Evolutionary conservation across 768 basidiomycete genomes (phyloP), one percentile per base, ranked within the genome.

Genomic region (Trametes maxima): DNA sequence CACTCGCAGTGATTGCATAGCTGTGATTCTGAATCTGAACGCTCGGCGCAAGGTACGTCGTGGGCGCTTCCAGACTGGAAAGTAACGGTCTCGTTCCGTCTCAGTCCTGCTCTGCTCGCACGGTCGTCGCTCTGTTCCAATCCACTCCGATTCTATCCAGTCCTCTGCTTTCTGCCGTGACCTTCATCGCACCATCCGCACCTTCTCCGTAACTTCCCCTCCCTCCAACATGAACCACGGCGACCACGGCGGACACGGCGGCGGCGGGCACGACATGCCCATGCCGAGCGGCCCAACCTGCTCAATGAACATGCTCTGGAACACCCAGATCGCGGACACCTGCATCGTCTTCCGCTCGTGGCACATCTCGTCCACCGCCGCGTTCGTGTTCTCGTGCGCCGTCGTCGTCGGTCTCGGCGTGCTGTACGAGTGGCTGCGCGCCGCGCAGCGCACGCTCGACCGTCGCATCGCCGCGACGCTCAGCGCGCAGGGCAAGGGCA

Each of bases 291-390:
- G 72, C 19, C 73, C 79, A 0, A 79, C 45, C 46, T 94, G 92
- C 72, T 75, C 83, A 8, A 88, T 90, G 86, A 77, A 90, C 73
- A 94, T 94, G 92, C 84, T 94, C 67, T 93, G 90, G 89, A 92
- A 92, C 75, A 89, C 89, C 40, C 84, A 92, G 57, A 82, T 91
- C 67, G 74, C 86, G 71, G 80, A 91, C 75, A 91, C 90, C 46
- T 94, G 91, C 76, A 79, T 93, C 74, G 87, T 94, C 75, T 92
- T 93, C 77, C 76, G 70, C 14, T 79, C 81, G 63, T 94, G 92
- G 90, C 90, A 92, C 76, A 84, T 94, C 67, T 76, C 69, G 62
- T 81, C 86, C 22, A 75, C 71, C 51, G 63, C 77, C 59, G 73
- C 76, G 24, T 92, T 95, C 71, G 63, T 86, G 62, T 63, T 87